Base-by-base conservation (phyloP, 2,329 filamentous ascomycete genomes). In the Pseudofabraea citricarpa region DNA sequence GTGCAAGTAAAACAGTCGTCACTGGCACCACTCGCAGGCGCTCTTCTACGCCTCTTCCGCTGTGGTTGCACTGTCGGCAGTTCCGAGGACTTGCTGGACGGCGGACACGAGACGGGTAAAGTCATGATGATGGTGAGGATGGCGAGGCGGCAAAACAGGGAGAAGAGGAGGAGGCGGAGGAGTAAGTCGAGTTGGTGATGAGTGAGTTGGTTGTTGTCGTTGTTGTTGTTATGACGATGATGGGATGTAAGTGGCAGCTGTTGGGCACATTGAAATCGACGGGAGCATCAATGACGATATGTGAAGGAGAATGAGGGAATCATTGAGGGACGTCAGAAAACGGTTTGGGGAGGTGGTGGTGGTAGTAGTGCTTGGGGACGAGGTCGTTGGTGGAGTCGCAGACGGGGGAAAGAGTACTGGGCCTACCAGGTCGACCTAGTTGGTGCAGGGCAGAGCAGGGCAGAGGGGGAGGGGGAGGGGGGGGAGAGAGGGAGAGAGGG, bases 1-100 rank as follows among this genome's bases (percentile, higher is more conserved):
- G 83, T 79, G 71, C 91, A 98, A 33, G 90, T 83, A 64, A 96
- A 96, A 76, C 91, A 98, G 67, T 97, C 91, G 65, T 95, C 90
- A 36, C 87, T 82, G 47, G 91, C 91, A 59, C 91, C 91, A 51
- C 87, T 90, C 40, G 88, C 84, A 16, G 89, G 86, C 16, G 90
- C 87, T 69, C 90, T 82, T 76, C 90, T 87, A 71, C 90, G 84
- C 62, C 90, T 81, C 73, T 95, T 63, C 40, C 59, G 57, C 41
- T 61, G 60, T 49, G 19, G 35, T 19, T 56, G 56, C 32, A 56
- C 56, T 27, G 56, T 52, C 23, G 58, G 55, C 32, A 55, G 56
- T 42, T 57, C 56, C 42, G 53, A 49, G n/a, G n/a, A n/a, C n/a
- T n/a, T n/a, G 12, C 51, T 27, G 10, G 49, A 26, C 9, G 57